phyloP scores from a whole-genome alignment of 1,284 basidiomycete species.

The Austroboletus rostrupii region DNA sequence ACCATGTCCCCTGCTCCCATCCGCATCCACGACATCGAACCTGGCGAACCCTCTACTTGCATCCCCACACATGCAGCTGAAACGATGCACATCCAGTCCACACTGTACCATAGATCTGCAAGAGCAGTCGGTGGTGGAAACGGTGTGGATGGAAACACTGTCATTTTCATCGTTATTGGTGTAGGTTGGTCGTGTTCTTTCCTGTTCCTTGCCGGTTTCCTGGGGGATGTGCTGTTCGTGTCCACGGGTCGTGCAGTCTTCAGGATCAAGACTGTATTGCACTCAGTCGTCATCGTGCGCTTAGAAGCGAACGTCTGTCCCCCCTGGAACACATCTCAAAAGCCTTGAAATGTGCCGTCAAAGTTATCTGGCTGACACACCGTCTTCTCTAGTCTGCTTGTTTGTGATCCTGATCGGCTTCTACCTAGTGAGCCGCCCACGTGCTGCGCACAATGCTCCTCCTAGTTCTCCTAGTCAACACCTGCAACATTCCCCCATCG shows the following conservation, averaged over 20 bases:
- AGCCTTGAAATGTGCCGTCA: not conserved
- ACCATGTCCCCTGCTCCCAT: slow-evolving; percentile 12
- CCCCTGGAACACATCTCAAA: not conserved
- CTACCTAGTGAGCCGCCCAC: slow-evolving; percentile 25
- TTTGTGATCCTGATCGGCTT: slow-evolving; percentile 27
- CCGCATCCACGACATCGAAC: not conserved
- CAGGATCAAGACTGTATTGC: not conserved
- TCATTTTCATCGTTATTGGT: slow-evolving; percentile 25
- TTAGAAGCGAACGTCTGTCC: not conserved
- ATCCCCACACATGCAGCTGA: not conserved
- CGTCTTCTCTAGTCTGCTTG: slow-evolving; percentile 23
- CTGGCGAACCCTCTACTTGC: slow-evolving; percentile 2
- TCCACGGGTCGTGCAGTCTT: not conserved
- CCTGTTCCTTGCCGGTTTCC: not conserved
- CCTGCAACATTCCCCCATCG: slow-evolving; percentile 2
- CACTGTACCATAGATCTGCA: slow-evolving; percentile 14
- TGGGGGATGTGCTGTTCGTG: slow-evolving; percentile 1
- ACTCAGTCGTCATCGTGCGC: not conserved
- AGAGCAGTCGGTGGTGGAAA: not conserved
- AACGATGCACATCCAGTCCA: slow-evolving; percentile 9
- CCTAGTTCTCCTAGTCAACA: not conserved
- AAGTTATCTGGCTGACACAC: slow-evolving; percentile 13
- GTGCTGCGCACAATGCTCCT: slow-evolving; percentile 8
- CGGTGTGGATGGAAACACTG: slow-evolving; percentile 15
- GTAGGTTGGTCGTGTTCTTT: slow-evolving; percentile 25